phyloP scores from a whole-genome alignment of 129 eudicot genomes.

The Ambrosia artemisiifolia region DNA sequence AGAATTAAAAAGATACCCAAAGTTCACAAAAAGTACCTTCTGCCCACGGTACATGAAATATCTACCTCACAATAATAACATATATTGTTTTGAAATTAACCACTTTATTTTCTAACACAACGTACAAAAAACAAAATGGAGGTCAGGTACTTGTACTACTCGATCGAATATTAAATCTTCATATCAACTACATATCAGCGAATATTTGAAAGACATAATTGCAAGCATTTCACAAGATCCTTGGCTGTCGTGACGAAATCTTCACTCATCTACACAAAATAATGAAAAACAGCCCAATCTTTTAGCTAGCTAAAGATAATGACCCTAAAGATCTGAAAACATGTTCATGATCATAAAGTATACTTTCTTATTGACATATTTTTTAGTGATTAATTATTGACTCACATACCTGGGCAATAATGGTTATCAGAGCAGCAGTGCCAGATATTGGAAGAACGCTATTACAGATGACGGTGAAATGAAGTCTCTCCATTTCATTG shows the following conservation, averaged over 20 bases:
- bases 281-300: neutral
- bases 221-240: slow-evolving; percentile 28
- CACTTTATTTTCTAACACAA: neutral
- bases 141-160: neutral
- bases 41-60: neutral
- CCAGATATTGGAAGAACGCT: slow-evolving; percentile 22
- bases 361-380: neutral
- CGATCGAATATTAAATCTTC: neutral
- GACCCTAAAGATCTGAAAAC: neutral
- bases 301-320: neutral
- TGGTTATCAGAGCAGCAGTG: slow-evolving; percentile 24
- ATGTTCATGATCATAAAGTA: neutral
- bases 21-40: neutral
- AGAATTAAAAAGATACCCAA: neutral
- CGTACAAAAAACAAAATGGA: neutral
- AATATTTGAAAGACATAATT: slow-evolving; percentile 18
- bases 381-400: neutral
- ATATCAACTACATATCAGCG: neutral
- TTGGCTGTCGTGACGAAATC: slow-evolving; percentile 20
- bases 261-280: slow-evolving; percentile 25
- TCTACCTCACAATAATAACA: neutral
- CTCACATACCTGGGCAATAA: slow-evolving; percentile 29
- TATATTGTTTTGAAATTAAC: neutral
- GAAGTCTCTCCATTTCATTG: slow-evolving; percentile 30
- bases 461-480: slow-evolving; percentile 17